Evolutionary conservation across 2,329 filamentous ascomycete species (phyloP).

Genomic region (Trichothecium roseum): DNA sequence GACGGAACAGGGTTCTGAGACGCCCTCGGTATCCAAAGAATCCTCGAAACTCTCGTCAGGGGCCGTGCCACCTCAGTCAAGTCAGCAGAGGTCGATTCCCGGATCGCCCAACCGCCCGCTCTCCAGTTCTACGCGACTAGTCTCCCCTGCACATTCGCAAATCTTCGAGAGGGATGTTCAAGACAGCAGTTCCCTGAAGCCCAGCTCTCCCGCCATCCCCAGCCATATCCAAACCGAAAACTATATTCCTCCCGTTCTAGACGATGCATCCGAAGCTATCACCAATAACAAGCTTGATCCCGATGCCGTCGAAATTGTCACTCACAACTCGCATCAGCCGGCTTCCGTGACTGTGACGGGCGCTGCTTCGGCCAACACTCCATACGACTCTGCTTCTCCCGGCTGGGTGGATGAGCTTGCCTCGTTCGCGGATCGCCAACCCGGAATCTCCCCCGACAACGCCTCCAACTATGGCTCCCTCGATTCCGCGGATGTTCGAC

Average conservation of each 20-base stretch:
- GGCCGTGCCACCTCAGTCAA: constrained; percentile 30
- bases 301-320: constrained; percentile 87
- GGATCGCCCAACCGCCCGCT: constrained; percentile 57
- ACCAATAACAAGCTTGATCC: constrained; percentile 78
- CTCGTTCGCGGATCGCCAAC: constrained; percentile 33
- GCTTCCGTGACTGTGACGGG: constrained; percentile 59
- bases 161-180: constrained; percentile 97
- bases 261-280: constrained; percentile 85
- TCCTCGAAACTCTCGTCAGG: constrained; percentile 25
- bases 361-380: constrained; percentile 13
- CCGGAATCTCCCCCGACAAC: constrained; percentile 38
- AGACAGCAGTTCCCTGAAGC: constrained; percentile 54
- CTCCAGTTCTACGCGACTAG: constrained; percentile 61
- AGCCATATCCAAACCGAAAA: constrained; percentile 92
- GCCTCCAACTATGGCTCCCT: constrained; percentile 69
- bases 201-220: constrained; percentile 77
- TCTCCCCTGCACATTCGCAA: constrained; percentile 63
- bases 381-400: constrained; percentile 30
- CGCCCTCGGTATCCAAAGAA: constrained; percentile 21
- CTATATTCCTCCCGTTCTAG: constrained; percentile 81
- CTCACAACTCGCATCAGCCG: constrained; percentile 73
- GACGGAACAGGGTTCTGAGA: constrained; percentile 19
- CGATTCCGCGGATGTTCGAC: constrained; percentile 65
- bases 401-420: constrained; percentile 49
- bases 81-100: constrained; percentile 33